These are phyloP conservation scores for Pythium sukuiense DNA, from an alignment of 352 stramenopile species.

Conservation along the genomic window DNA sequence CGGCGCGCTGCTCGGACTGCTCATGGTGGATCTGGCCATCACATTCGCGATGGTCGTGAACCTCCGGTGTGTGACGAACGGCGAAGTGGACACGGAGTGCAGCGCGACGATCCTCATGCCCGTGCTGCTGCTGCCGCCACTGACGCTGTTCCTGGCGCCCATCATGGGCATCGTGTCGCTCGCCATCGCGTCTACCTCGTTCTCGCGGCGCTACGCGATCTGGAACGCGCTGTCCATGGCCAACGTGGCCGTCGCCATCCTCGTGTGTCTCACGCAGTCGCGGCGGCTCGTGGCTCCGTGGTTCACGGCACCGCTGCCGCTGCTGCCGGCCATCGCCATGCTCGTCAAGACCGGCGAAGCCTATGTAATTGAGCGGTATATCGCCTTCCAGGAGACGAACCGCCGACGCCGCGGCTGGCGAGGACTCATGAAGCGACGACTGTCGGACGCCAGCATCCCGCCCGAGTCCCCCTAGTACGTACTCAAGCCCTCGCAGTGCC, in stretches of 20 bases:
- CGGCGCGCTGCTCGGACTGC: conserved; percentile 54
- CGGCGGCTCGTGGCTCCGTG: conserved; percentile 76
- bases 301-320: conserved; percentile 69
- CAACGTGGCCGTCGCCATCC: conserved; percentile 68
- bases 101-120: conserved; percentile 73
- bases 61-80: conserved; percentile 75
- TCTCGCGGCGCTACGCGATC: conserved; percentile 68
- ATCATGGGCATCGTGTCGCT: conserved; percentile 77
- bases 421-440: conserved; percentile 78
- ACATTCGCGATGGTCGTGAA: conserved; percentile 81
- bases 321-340: conserved; percentile 69
- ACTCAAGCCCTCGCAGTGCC: no score
- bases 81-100: conserved; percentile 66
- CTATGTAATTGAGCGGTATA: conserved; percentile 71
- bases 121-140: conserved; percentile 63
- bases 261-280: conserved; percentile 60
- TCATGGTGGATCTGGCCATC: conserved; percentile 80
- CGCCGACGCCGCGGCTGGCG: conserved; percentile 72
- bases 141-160: conserved; percentile 69
- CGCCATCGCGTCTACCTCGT: conserved; percentile 64
- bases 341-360: conserved; percentile 67
- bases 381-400: conserved; percentile 78
- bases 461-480: conserved; percentile 53
- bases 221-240: conserved; percentile 84
- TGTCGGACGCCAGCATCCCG: conserved; percentile 75